Conservation (phyloP, 495 filamentous ascomycete genomes). For the Lasiosphaeria ovina region DNA sequence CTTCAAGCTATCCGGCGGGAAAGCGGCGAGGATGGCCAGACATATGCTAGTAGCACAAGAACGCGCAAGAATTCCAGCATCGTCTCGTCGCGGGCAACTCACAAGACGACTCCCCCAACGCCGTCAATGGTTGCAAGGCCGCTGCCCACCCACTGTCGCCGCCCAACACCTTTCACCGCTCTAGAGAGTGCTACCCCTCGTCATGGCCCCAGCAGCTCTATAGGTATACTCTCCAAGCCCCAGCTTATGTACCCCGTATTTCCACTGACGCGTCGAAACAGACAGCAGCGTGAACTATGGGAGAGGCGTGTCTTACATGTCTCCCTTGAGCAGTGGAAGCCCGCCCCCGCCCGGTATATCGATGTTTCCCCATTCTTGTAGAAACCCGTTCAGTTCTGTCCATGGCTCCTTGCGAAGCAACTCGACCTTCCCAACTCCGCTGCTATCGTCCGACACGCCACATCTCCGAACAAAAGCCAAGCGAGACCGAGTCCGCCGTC, state of each 20-base stretch:
- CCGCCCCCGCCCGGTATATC: conserved; percentile 6
- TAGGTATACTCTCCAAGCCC: conserved; percentile 1
- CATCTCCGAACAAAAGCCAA: conserved; percentile 11
- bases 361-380: conserved; percentile 12
- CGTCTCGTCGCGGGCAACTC: conserved; percentile 19
- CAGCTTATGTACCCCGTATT: background rate
- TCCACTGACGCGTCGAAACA: background rate
- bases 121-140: conserved; percentile 19
- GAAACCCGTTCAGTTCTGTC: conserved; percentile 19
- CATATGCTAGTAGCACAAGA: conserved; percentile 15
- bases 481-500: conserved; percentile 1
- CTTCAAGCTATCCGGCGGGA: conserved; percentile 18
- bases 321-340: conserved; percentile 10
- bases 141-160: conserved; percentile 10
- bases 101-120: conserved; percentile 20
- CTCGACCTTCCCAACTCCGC: conserved; percentile 7
- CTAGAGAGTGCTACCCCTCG: background rate
- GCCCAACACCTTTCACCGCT: conserved; percentile 12
- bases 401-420: conserved; percentile 12
- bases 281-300: background rate
- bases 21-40: conserved; percentile 24
- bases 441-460: conserved; percentile 1
- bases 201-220: background rate
- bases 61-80: conserved; percentile 24
- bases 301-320: conserved; percentile 2